These are phyloP conservation scores for Globisporangium radiosum DNA, from an alignment of 352 stramenopile genomes.

Conservation along the genomic window DNA sequence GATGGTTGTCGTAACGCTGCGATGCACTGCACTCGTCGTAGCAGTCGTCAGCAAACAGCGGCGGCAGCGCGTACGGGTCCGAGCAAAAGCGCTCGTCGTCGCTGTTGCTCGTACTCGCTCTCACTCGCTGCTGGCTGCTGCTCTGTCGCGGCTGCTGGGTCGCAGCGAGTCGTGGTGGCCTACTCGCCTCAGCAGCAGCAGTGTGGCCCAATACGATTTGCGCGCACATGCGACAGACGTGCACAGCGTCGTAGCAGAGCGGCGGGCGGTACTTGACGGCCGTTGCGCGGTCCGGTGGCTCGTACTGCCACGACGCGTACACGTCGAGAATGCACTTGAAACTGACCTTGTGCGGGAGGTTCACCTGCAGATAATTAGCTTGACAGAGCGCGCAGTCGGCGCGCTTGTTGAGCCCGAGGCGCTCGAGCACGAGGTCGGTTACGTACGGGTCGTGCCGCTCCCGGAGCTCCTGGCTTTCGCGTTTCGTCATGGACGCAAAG, in stretches of 20 bases:
- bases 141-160: neutral
- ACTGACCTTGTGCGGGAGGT: slow-evolving; percentile 61
- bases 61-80: slow-evolving; percentile 59
- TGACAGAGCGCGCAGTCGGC: slow-evolving; percentile 60
- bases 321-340: slow-evolving; percentile 80
- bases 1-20: slow-evolving; percentile 9
- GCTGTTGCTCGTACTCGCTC: neutral
- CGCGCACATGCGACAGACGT: slow-evolving; percentile 67
- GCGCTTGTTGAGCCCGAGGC: slow-evolving; percentile 54
- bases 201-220: slow-evolving; percentile 58
- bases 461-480: slow-evolving; percentile 17
- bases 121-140: slow-evolving; percentile 1
- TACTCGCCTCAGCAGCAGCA: neutral
- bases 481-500: slow-evolving; percentile 17
- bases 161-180: neutral
- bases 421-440: slow-evolving; percentile 44
- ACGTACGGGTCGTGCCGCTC: slow-evolving; percentile 33
- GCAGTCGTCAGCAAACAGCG: slow-evolving; percentile 52
- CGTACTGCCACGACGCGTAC: slow-evolving; percentile 50
- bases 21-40: slow-evolving; percentile 10
- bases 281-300: slow-evolving; percentile 31
- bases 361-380: slow-evolving; percentile 42
- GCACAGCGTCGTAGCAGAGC: slow-evolving; percentile 66
- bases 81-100: slow-evolving; percentile 29
- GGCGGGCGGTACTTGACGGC: slow-evolving; percentile 51